Percentiles rank a stretch among this genome's conserved stretches.
Conservation (phyloP, 75 land plant species). For the Sequoiadendron giganteum region DNA sequence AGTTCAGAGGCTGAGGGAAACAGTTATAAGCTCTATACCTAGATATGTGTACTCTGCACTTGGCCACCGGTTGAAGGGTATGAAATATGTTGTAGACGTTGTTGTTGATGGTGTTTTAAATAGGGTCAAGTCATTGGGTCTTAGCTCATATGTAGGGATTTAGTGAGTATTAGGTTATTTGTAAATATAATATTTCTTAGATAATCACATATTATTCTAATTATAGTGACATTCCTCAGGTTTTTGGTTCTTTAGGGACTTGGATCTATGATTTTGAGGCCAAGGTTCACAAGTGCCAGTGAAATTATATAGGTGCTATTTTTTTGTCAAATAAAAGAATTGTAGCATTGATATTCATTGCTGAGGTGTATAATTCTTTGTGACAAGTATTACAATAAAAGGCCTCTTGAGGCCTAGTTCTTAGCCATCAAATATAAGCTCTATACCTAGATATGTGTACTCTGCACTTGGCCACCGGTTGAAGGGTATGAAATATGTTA, state of each 20-base stretch:
- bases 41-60: constrained; percentile 44
- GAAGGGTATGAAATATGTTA: too few relatives aligned
- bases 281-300: not conserved
- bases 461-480: too few relatives aligned
- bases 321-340: not conserved
- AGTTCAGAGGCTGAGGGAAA: constrained; percentile 51
- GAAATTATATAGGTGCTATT: not conserved
- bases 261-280: not conserved
- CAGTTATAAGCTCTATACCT: constrained; percentile 50
- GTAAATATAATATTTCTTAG: not conserved
- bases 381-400: not conserved
- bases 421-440: not conserved
- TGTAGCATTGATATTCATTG: not conserved
- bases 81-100: constrained; percentile 65
- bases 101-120: constrained; percentile 68
- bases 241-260: not conserved
- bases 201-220: not conserved
- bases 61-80: constrained; percentile 14
- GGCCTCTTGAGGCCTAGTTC: not conserved
- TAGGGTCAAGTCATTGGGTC: constrained; percentile 22
- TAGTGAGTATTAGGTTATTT: not conserved
- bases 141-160: not conserved
- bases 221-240: not conserved
- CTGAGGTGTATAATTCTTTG: not conserved
- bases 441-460: too few relatives aligned